A percentile compares a stretch with the other conserved stretches of the same genome.
Evolutionary conservation across 163 green algal genomes (phyloP).

Genomic region (Coccomyxa subellipsoidea): DNA sequence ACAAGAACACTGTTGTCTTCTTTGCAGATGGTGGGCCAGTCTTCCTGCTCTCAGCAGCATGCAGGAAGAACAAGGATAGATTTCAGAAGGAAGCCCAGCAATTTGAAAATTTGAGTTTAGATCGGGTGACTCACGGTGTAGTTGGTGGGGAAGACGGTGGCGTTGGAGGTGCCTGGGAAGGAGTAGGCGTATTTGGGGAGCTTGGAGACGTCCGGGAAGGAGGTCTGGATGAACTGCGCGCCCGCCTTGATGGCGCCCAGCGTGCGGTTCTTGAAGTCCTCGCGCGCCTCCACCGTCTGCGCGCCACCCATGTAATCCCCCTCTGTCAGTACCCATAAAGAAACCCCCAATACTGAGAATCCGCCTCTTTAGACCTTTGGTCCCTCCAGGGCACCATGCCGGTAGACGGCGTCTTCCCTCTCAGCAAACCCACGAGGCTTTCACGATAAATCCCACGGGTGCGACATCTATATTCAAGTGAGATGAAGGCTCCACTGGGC

Average conservation of each 20-base stretch:
- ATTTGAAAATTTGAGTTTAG: too few species aligned
- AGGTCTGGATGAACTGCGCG: not conserved
- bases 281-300: slow-evolving; percentile 3
- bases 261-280: not conserved
- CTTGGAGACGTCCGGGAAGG: not conserved
- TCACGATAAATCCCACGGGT: too few species aligned
- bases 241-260: not conserved
- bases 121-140: not conserved
- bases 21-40: not conserved
- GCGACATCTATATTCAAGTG: too few species aligned
- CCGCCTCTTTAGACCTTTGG: not conserved
- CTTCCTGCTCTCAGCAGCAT: too few species aligned
- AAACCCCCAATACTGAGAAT: too few species aligned
- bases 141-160: not conserved
- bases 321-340: too few species aligned
- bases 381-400: not conserved
- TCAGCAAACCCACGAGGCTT: too few species aligned
- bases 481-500: too few species aligned
- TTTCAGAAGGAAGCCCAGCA: too few species aligned
- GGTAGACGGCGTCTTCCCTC: not conserved
- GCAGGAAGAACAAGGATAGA: too few species aligned
- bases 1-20: too few species aligned
- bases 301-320: too few species aligned
- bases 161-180: not conserved
- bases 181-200: slow-evolving; percentile 4